Base-by-base conservation (phyloP, 176 grass and related monocot species). In the Carex littledalei region DNA sequence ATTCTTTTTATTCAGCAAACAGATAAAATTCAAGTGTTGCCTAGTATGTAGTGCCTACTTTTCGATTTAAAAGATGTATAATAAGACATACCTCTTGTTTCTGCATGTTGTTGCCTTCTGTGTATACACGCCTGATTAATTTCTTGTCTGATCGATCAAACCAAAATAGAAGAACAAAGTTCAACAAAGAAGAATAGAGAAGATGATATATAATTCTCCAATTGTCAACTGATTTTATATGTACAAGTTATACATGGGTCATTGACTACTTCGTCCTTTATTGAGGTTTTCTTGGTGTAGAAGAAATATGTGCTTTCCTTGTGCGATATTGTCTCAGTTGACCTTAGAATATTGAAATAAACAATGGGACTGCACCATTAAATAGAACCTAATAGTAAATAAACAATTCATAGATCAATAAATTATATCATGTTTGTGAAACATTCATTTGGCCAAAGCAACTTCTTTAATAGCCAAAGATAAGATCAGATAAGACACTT, bases 371-470 rank as follows among this genome's bases (percentile, higher is more conserved):
- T 47, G 35, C 39, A 20, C n/a, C 37, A 66, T 66, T 49, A 41
- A 39, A 65, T 65, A 82, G 16, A 13, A 8, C 37, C 20, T 29
- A 20, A 29, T 35, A 8, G 49, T 26, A 60, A 56, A 26, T 32
- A 77, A 80, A 80, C 20, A 29, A 39, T 37, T 68, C 66, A 57
- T 57, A 57, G 47, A 82, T 64, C 59, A 82, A 63, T 24, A 20
- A 82, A 35, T 64, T 26, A 26, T 67, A 83, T 73, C 3, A 29
- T 26, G 56, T 81, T 81, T 64, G 8, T 64, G 7, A 81, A 43
- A 35, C 34, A 35, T 35, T 35, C 34, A 35, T 35, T 35, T 35
- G 34, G 34, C 34, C 34, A 35, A 35, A 35, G 34, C 4, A 35
- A 35, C 34, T 35, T 35, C 34, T 3, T 35, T 35, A 35, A 35